Percentiles rank a stretch among this genome's conserved stretches.
phyloP scores from a whole-genome alignment of 1,139 yeast species.

The Hyphopichia pseudoburtonii region DNA sequence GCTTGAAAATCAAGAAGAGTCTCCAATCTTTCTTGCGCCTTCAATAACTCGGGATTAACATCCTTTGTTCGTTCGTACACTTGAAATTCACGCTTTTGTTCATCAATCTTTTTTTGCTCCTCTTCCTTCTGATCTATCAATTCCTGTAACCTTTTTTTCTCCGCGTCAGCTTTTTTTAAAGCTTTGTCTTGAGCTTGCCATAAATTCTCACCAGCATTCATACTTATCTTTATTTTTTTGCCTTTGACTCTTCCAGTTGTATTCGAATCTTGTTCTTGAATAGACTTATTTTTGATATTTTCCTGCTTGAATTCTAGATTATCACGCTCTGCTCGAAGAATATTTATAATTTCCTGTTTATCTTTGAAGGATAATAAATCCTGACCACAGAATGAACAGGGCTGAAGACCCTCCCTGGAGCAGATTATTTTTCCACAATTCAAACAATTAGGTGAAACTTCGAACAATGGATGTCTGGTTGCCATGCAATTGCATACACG shows the following conservation, averaged over 20 bases:
- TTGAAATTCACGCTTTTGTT: constrained; percentile 39
- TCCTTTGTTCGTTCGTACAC: constrained; percentile 35
- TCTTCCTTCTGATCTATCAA: constrained; percentile 18
- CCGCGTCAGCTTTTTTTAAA: constrained; percentile 51
- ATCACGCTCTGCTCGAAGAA: constrained; percentile 51
- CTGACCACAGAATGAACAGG: constrained; percentile 80
- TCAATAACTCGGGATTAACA: constrained; percentile 53
- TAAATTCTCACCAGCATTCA: constrained; percentile 61
- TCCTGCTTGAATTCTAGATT: constrained; percentile 14
- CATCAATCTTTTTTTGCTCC: constrained; percentile 29
- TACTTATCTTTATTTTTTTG: constrained; percentile 49
- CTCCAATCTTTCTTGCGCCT: constrained; percentile 73
- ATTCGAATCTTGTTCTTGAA: constrained; percentile 18
- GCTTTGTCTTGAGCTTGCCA: constrained; percentile 70
- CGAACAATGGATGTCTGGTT: constrained; percentile 82
- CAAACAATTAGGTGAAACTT: constrained; percentile 88
- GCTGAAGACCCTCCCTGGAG: constrained; percentile 83
- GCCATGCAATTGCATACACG: constrained; percentile 78
- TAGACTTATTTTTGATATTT: constrained; percentile 14
- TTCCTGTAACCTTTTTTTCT: constrained; percentile 23
- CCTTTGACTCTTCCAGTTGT: constrained; percentile 19
- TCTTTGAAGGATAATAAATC: constrained; percentile 65
- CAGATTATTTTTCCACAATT: constrained; percentile 95
- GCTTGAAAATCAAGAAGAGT: constrained; percentile 78
- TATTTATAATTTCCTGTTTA: constrained; percentile 52